Conservation (phyloP, 1,284 basidiomycete species). For the Coniferiporia weirii region DNA sequence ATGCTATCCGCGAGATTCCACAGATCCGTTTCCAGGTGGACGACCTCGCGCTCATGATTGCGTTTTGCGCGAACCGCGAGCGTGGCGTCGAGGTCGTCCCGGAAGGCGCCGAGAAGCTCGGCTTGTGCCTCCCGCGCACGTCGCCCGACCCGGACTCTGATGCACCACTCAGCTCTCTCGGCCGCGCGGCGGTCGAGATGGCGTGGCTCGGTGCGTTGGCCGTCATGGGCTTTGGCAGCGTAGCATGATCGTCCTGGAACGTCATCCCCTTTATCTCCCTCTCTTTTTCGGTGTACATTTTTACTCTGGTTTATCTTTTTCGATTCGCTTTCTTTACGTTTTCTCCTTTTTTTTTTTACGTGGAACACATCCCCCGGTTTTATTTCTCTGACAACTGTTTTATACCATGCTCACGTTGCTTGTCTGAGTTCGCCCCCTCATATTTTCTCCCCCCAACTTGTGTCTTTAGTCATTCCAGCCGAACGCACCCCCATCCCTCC, state of each 20-base stretch:
- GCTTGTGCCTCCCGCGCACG: constrained; percentile 40
- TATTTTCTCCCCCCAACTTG: not conserved
- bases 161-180: constrained; percentile 59
- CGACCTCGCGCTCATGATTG: constrained; percentile 42
- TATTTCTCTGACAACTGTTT: not conserved
- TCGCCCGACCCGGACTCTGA: constrained; percentile 30
- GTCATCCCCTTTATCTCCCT: not conserved
- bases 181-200: constrained; percentile 74
- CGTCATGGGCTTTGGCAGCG: constrained; percentile 56
- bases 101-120: constrained; percentile 63
- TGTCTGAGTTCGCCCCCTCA: not conserved
- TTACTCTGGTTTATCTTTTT: not conserved
- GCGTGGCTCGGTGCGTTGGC: constrained; percentile 76
- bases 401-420: not conserved
- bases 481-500: no score
- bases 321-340: no score
- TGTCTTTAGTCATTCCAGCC: not conserved
- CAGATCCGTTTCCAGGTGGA: constrained; percentile 29
- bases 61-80: constrained; percentile 55
- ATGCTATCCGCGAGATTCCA: constrained; percentile 45
- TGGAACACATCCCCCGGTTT: not conserved
- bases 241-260: constrained; percentile 1
- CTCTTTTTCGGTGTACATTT: not conserved
- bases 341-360: no score
- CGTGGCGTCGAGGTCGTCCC: constrained; percentile 63